Percentiles rank a stretch among this genome's conserved stretches.
phyloP scores from a whole-genome alignment of 2,329 filamentous ascomycete genomes.

The Setomelanomma holmii region DNA sequence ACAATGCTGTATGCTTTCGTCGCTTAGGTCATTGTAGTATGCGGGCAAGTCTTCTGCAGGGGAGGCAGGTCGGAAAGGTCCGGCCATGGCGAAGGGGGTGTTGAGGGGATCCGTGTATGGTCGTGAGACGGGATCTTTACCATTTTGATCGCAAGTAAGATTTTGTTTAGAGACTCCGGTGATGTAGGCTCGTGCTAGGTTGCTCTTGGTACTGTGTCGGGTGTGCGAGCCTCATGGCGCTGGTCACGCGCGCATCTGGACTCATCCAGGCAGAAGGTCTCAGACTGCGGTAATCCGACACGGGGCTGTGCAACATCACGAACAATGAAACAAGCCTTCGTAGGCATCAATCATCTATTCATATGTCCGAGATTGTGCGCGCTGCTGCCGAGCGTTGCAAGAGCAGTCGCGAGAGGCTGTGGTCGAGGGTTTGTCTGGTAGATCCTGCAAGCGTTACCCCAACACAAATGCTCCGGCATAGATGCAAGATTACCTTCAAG shows the following conservation, averaged over 20 bases:
- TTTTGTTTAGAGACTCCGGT: conserved; percentile 17
- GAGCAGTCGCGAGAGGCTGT: too few species aligned
- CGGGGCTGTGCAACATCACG: conserved; percentile 9
- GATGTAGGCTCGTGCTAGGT: conserved; percentile 39
- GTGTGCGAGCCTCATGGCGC: conserved; percentile 21
- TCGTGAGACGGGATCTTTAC: background rate
- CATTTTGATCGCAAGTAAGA: background rate
- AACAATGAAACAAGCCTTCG: too few species aligned
- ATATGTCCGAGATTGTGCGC: too few species aligned
- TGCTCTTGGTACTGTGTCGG: conserved; percentile 21
- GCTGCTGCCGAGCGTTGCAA: too few species aligned
- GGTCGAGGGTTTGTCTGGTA: too few species aligned
- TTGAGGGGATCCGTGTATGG: conserved; percentile 2
- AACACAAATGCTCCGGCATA: too few species aligned
- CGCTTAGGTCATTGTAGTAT: conserved; percentile 45
- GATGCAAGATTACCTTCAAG: too few species aligned
- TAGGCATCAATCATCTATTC: too few species aligned
- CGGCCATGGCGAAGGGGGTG: conserved; percentile 26
- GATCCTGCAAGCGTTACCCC: too few species aligned
- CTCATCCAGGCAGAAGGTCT: conserved; percentile 33
- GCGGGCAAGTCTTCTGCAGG: conserved; percentile 38
- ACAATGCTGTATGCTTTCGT: conserved; percentile 41
- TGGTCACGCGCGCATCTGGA: conserved; percentile 33
- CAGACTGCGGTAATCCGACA: conserved; percentile 13
- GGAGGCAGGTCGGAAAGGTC: conserved; percentile 35